Conservation (phyloP, 768 basidiomycete species). For the Mycena albidolilacea region DNA sequence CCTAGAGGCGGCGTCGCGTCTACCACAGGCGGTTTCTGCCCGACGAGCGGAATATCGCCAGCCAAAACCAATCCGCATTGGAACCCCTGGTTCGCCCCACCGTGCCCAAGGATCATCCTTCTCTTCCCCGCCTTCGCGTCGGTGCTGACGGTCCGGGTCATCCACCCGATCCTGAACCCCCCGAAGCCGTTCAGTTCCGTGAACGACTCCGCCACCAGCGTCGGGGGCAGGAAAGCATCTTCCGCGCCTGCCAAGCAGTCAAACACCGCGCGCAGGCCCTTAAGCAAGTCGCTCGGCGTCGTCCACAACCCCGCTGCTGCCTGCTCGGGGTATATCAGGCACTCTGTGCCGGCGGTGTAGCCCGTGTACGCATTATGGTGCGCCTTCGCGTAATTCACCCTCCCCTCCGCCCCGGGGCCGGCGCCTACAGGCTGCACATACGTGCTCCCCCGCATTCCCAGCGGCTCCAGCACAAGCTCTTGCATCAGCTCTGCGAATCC, state of each 20-base stretch:
- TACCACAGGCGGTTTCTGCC: neutral
- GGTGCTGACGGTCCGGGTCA: constrained; percentile 1
- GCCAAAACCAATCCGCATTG: constrained; percentile 6
- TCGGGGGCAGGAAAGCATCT: constrained; percentile 10
- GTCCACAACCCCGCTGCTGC: constrained; percentile 31
- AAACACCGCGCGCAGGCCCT: constrained; percentile 28
- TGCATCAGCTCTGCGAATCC: constrained; percentile 26
- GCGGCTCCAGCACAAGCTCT: constrained; percentile 30
- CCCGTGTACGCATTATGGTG: constrained; percentile 26
- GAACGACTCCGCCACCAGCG: constrained; percentile 28
- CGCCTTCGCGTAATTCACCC: constrained; percentile 16
- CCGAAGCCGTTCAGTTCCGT: constrained; percentile 28
- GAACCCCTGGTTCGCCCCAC: constrained; percentile 25
- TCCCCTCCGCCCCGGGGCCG: neutral
- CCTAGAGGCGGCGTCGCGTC: constrained; percentile 20
- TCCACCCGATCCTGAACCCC: constrained; percentile 28
- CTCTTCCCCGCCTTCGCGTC: constrained; percentile 3
- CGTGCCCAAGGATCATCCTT: constrained; percentile 9
- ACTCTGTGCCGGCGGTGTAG: constrained; percentile 13
- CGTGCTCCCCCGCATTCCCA: constrained; percentile 27
- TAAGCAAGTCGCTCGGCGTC: constrained; percentile 23
- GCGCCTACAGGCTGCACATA: constrained; percentile 17
- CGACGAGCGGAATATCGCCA: constrained; percentile 26
- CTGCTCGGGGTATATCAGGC: constrained; percentile 28
- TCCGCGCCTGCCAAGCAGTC: constrained; percentile 25